Base-by-base conservation (phyloP, 345 rosid genomes). In the Durio zibethinus region DNA sequence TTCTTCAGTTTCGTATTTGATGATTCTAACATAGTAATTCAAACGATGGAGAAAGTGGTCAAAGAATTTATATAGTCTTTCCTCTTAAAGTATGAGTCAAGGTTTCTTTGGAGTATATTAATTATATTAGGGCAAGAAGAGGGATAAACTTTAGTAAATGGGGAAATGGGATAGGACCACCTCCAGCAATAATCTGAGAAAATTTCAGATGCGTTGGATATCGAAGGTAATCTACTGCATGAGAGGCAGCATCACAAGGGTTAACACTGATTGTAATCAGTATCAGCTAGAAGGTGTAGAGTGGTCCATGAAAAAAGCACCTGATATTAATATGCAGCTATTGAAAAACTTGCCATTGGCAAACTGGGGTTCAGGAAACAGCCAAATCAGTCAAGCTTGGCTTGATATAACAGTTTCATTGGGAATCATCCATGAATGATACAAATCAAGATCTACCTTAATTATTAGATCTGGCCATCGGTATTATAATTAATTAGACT, bases 381-480 rank as follows among this genome's bases (percentile, higher is more conserved):
- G 62, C 31, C 62, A 57, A 57, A n/a, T 21, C 14, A 57, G 31
- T n/a, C 15, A 9, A 57, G 29, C 62, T 50, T 50, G 54, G 54
- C 54, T 16, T 7, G 31, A 25, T 11, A 57, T 8, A 23, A 2
- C 62, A 57, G 12, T 57, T 57, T 57, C 62, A 57, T 57, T 15
- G 62, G 62, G 62, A 57, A 57, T 57, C 62, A 57, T n/a, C 62
- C 62, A 57, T 57, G 62, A 57, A 21, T n/a, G 2, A 57, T 57
- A 25, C 62, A n/a, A 16, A 50, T 50, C 54, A 50, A 16, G n/a
- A 16, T 50, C 54, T 50, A 50, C 21, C 54, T 50, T 50, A 50
- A 50, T 50, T 50, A 50, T 50, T 50, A 50, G 54, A 50, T 50
- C 1, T 7, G 7, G 7, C 54, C 54, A 7, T 18, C 54, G 45